Base-by-base conservation (phyloP, 139 green algal species). In the Chlorella sp. region DNA sequence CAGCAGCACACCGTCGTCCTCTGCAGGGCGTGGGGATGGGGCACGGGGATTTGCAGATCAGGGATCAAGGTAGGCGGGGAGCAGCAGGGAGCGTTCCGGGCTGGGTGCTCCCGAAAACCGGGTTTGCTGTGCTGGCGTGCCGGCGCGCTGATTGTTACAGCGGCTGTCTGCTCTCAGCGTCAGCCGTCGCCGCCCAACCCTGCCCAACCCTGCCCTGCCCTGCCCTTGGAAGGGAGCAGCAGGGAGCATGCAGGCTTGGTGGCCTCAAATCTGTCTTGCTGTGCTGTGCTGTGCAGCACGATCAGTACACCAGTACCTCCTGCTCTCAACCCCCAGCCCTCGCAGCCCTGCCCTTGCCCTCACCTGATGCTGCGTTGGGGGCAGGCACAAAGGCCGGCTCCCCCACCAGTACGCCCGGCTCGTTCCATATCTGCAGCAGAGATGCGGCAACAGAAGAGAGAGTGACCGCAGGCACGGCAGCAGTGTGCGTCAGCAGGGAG, bases 1-100 rank as follows among this genome's bases (percentile, higher is more conserved):
- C 80, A 98, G 32, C 68, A 98, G 87, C 77, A 97, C 94, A 0
- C 96, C 96, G 36, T 98, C 96, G 71, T 98, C 96, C 91, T 98
- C 96, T 19, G 64, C 90, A 40, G 42, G 30, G 26, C 26, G 22
- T 9, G 30, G 5, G 77, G 77, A 34, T 1, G 21, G 1, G 21
- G 39, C 32, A n/a, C 11, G n/a, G 32, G 0, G 32, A 3, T n/a
- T 9, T 32, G 73, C 22, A 18, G 21, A 14, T 71, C 64, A 71
- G 64, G 64, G 64, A 71, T 9, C 64, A 71, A 76, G n/a, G 68
- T 32, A 4, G 22, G 24, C 68, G 11, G 26, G 21, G 24, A 76
- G 68, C 24, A 30, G 64, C 64, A 73, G 64, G 64, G 64, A 30
- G 64, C 22, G 11, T 14, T 7, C 24, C 5, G 48, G 48, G 48